Evolutionary conservation across 2,329 filamentous ascomycete genomes (phyloP).

Genomic region (Aspergillus novofumigatus): DNA sequence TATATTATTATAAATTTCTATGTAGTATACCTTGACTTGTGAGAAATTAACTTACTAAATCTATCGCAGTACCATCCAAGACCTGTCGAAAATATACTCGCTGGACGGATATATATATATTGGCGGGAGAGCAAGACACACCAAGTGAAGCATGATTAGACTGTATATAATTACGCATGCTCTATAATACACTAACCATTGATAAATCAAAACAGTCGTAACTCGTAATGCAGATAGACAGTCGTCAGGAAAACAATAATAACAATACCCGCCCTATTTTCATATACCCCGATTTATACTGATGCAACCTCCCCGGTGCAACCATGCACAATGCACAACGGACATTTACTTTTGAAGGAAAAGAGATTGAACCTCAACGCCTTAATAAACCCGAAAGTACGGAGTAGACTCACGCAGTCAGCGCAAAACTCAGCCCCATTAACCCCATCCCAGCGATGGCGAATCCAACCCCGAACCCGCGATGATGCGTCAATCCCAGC

Average conservation of each 20-base stretch:
- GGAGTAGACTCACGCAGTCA: constrained; percentile 55
- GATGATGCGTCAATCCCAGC: constrained; percentile 63
- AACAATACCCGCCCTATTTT: neutral
- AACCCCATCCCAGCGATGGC: constrained; percentile 67
- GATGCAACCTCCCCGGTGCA: neutral
- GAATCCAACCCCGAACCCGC: constrained; percentile 34
- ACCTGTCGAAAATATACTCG: neutral
- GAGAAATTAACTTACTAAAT: neutral
- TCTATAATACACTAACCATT: neutral
- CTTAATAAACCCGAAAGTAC: neutral
- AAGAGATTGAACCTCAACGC: neutral
- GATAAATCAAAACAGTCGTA: neutral
- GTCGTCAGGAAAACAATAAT: neutral
- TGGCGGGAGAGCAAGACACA: too few species aligned
- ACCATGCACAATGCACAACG: neutral
- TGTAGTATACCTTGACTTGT: neutral
- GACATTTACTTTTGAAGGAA: neutral
- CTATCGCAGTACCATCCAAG: neutral
- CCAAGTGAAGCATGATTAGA: neutral
- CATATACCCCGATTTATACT: neutral
- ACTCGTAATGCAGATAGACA: neutral
- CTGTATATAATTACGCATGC: neutral
- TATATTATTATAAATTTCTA: neutral
- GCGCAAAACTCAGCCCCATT: constrained; percentile 76
- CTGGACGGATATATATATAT: neutral